Percentiles rank a stretch among this genome's conserved stretches.
phyloP scores from a whole-genome alignment of 139 green algal species.

The Coelastrella sp. region DNA sequence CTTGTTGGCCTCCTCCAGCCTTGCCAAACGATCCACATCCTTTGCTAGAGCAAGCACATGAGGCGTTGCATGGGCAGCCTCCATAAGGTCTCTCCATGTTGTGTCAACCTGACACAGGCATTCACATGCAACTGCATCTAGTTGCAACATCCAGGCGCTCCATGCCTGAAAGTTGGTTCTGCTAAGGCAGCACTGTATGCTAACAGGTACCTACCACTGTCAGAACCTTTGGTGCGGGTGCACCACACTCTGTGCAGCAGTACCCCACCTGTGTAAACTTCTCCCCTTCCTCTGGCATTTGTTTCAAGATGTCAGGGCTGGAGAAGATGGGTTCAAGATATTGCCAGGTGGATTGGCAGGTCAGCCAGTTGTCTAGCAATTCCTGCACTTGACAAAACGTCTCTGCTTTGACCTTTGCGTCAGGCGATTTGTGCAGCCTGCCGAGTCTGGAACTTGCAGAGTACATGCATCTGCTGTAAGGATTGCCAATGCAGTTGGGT shows the following conservation, averaged over 20 bases:
- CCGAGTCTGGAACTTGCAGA: too few relatives aligned
- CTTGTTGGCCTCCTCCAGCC: constrained; percentile 71
- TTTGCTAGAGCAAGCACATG: constrained; percentile 64
- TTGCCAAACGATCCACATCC: constrained; percentile 71
- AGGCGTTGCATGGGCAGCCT: constrained; percentile 61
- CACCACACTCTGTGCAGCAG: too few relatives aligned
- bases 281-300: constrained; percentile 89
- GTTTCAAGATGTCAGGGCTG: constrained; percentile 87
- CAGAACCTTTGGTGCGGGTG: too few relatives aligned
- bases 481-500: too few relatives aligned
- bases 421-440: too few relatives aligned
- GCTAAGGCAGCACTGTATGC: too few relatives aligned
- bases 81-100: constrained; percentile 80
- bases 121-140: background rate
- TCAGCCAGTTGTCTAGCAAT: constrained; percentile 88
- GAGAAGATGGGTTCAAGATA: constrained; percentile 92
- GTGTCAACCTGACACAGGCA: constrained; percentile 56
- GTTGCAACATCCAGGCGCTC: too few relatives aligned
- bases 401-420: too few relatives aligned
- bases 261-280: constrained; percentile 75
- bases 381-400: constrained; percentile 67
- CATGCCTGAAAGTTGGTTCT: too few relatives aligned
- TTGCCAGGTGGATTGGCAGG: constrained; percentile 85
- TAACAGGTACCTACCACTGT: too few relatives aligned
- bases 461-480: background rate